Percentiles rank a stretch among this genome's conserved stretches.
phyloP scores from a whole-genome alignment of 768 basidiomycete species.

The Lyophyllum atratum region DNA sequence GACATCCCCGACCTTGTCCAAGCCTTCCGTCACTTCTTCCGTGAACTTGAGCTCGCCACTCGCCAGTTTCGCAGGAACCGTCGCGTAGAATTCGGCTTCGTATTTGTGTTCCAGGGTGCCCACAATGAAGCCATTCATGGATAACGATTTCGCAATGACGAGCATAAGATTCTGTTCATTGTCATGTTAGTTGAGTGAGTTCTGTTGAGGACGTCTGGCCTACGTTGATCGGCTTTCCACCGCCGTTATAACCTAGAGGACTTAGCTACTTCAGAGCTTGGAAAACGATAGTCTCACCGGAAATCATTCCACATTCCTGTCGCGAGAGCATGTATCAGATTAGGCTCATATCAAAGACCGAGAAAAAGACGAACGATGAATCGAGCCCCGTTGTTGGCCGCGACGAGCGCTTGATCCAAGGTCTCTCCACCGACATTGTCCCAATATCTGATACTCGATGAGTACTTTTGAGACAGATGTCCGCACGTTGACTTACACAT shows the following conservation, averaged over 20 bases:
- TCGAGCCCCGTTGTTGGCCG: constrained; percentile 43
- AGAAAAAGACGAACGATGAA: constrained; percentile 45
- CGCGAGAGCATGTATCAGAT: background rate
- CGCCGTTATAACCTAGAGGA: constrained; percentile 33
- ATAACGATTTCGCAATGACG: constrained; percentile 43
- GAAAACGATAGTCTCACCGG: constrained; percentile 11
- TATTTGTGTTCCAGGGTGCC: constrained; percentile 33
- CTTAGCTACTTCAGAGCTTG: background rate
- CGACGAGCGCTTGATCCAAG: constrained; percentile 55
- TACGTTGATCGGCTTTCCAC: constrained; percentile 29
- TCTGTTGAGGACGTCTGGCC: background rate
- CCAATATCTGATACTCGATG: constrained; percentile 40
- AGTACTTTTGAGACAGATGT: background rate
- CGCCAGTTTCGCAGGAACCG: constrained; percentile 40
- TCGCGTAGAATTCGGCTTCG: constrained; percentile 40
- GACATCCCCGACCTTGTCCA: constrained; percentile 40
- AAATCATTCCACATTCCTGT: constrained; percentile 46
- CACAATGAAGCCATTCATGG: constrained; percentile 40
- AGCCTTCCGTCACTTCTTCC: constrained; percentile 47
- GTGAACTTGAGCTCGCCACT: constrained; percentile 47
- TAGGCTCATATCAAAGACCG: background rate
- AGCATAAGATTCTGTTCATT: constrained; percentile 37
- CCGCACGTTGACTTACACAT: constrained; percentile 33
- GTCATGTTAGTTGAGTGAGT: background rate
- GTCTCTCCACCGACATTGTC: constrained; percentile 64